Conservation (phyloP, 2,329 filamentous ascomycete species). For the Ambrosiella xylebori region DNA sequence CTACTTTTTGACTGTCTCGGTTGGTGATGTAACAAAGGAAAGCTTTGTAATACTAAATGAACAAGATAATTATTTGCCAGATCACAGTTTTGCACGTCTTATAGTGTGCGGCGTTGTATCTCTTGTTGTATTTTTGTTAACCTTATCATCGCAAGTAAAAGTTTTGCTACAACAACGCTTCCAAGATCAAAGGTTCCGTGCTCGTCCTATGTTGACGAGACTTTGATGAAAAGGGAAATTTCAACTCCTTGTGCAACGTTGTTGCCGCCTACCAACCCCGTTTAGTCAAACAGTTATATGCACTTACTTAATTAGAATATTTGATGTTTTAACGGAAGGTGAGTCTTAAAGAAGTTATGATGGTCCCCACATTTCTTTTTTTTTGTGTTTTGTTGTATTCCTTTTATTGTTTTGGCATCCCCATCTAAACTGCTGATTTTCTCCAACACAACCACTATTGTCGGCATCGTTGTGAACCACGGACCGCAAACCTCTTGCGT, state of each 20-base stretch:
- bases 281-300: background rate
- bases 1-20: too few species aligned
- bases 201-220: background rate
- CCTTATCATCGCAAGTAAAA: background rate
- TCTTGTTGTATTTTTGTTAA: background rate
- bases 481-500: background rate
- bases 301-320: background rate
- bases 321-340: background rate
- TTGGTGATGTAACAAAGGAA: too few species aligned
- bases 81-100: too few species aligned
- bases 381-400: background rate
- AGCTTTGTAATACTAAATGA: too few species aligned
- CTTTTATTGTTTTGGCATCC: background rate
- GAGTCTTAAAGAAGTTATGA: background rate
- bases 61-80: too few species aligned
- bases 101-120: too few species aligned
- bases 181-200: background rate
- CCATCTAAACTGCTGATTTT: background rate
- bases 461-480: background rate
- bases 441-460: background rate
- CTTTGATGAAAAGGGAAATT: background rate
- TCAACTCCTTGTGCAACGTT: background rate
- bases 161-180: background rate
- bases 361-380: background rate
- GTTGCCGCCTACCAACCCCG: background rate